Evolutionary conservation across 2,329 filamentous ascomycete species (phyloP), one percentile per base, ranked within the genome.

Genomic region (Aspergillus thermomutatus): DNA sequence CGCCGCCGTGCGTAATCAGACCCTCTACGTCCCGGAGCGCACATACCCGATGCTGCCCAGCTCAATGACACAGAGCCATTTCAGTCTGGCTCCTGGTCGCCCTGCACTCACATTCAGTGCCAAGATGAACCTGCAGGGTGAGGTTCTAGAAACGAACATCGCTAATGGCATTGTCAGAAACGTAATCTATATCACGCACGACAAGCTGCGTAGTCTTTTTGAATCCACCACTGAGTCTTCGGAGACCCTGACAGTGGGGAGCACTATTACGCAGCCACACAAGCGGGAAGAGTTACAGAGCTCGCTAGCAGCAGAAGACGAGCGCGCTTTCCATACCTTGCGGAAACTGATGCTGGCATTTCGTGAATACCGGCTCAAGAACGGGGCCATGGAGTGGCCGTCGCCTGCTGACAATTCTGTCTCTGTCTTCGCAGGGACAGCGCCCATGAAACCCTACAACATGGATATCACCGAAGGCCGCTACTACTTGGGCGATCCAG

Each of bases 81-180:
- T 87, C 68, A 85, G 82, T 67, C 72, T 88, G 49, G 75, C 68
- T 2, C 69, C 70, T 6, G 72, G 81, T 46, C 77, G 83, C n/a
- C 83, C 84, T 2, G 80, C 80, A 14, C 70, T 88, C 31, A 87
- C 85, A 0, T 83, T 87, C 65, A 87, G 83, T 64, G 81, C 82
- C 7, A 80, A 79, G 56, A 66, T 87, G 43, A 77, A 83, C 58
- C 60, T 67, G 1, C 62, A 77, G 21, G 85, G 84, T 9, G 73
- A 80, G 4, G 76, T 83, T 3, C 63, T 85, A 2, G 83, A 86
- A 31, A 78, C 75, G 7, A 79, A 81, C 47, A 75, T 88, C 21
- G 72, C 73, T 34, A 77, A 82, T 31, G 84, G 84, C 1, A 78
- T 72, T 9, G 71, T 85, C 21, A 76, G 76, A 5, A 86, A 86